These are phyloP conservation scores for Scytalidium sp. DNA, from an alignment of 2,329 filamentous ascomycete species.

Conservation along the genomic window DNA sequence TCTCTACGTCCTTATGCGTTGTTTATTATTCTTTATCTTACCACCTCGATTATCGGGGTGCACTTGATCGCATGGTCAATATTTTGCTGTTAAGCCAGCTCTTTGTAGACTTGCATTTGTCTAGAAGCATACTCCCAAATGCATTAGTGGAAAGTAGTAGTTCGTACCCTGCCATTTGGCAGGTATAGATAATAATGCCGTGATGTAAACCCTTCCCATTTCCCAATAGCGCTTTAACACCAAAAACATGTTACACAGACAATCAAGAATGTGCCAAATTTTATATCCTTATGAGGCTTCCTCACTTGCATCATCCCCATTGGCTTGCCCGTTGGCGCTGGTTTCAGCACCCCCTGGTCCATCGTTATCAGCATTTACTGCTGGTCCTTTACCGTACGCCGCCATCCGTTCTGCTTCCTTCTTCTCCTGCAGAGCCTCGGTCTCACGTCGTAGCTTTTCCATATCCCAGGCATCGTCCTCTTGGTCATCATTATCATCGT, in stretches of 20 bases:
- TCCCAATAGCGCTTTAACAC: neutral
- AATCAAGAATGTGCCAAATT: neutral
- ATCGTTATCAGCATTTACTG: conserved; percentile 11
- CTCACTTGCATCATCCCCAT: conserved; percentile 8
- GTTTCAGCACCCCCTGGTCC: conserved; percentile 10
- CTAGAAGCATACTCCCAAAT: too few species aligned
- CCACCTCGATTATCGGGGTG: too few species aligned
- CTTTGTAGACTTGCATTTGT: too few species aligned
- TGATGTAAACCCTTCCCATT: neutral
- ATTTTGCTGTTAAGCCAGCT: too few species aligned
- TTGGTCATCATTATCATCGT: conserved; percentile 46
- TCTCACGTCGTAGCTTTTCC: conserved; percentile 79
- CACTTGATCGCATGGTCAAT: too few species aligned
- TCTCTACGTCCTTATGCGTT: too few species aligned
- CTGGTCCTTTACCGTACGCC: conserved; percentile 11
- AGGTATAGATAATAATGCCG: neutral
- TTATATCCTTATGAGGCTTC: neutral
- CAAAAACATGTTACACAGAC: neutral
- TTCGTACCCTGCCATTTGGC: neutral
- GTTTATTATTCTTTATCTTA: too few species aligned
- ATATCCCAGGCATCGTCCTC: conserved; percentile 68
- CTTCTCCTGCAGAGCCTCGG: conserved; percentile 68
- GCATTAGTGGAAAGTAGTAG: neutral
- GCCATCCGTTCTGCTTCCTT: conserved; percentile 73
- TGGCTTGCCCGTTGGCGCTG: conserved; percentile 9